phyloP scores from a whole-genome alignment of 805 yeast genomes.

The Teunomyces kruisii region DNA sequence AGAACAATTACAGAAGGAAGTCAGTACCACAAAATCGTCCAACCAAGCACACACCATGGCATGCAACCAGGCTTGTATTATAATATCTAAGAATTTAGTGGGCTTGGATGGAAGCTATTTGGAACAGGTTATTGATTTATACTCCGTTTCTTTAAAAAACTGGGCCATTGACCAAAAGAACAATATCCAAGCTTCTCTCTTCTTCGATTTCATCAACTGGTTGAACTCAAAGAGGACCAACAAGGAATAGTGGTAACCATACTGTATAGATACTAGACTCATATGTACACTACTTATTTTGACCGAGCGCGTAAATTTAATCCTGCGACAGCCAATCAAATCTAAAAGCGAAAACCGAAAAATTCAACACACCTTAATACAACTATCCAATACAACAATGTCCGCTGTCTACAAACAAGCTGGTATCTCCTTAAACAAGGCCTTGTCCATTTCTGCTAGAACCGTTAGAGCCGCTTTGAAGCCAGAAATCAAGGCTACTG shows the following conservation, averaged over 20 bases:
- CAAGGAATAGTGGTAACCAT: not conserved
- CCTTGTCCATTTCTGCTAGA: constrained; percentile 86
- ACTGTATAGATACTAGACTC: not conserved
- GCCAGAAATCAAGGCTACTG: constrained; percentile 74
- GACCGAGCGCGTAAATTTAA: not conserved
- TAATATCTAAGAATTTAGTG: constrained; percentile 56
- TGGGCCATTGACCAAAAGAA: constrained; percentile 58
- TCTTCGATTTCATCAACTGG: constrained; percentile 83
- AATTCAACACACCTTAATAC: not conserved
- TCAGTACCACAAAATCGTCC: constrained; percentile 40
- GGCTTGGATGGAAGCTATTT: constrained; percentile 34
- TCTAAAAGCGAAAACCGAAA: constrained; percentile 8
- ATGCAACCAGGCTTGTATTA: constrained; percentile 65
- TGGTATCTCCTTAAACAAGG: constrained; percentile 69
- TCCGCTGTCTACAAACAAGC: constrained; percentile 49
- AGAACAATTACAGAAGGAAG: constrained; percentile 42
- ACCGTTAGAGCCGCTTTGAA: constrained; percentile 86
- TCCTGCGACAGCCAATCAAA: constrained; percentile 2
- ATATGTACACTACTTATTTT: constrained; percentile 4
- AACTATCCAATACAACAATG: constrained; percentile 21
- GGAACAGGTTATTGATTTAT: constrained; percentile 52
- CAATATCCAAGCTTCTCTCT: constrained; percentile 55
- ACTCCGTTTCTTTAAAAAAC: constrained; percentile 50
- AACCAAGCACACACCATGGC: constrained; percentile 54
- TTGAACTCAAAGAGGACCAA: constrained; percentile 48